Percentiles rank a stretch among this genome's conserved stretches.
These are phyloP conservation scores for Xylaria venustula DNA, from an alignment of 495 filamentous ascomycete species.

Conservation along the genomic window DNA sequence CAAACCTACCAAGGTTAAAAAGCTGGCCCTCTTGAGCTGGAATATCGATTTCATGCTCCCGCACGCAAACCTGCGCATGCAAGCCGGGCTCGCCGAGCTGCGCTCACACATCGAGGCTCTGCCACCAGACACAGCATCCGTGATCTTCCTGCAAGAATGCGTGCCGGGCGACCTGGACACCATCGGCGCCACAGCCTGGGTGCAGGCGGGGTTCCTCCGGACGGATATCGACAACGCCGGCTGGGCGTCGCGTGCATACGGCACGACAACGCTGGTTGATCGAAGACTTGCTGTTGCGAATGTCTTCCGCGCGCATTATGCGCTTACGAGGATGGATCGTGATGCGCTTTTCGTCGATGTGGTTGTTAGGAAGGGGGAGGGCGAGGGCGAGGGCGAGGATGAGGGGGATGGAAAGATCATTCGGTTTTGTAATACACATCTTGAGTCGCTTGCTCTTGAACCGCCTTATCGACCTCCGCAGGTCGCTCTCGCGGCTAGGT, in stretches of 20 bases:
- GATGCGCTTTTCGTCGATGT: constrained; percentile 56
- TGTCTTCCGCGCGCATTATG: constrained; percentile 49
- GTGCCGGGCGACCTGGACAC: constrained; percentile 36
- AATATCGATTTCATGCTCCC: constrained; percentile 53
- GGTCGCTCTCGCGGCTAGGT: constrained; percentile 34
- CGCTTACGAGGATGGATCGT: constrained; percentile 40
- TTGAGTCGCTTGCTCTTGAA: constrained; percentile 46
- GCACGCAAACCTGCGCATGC: constrained; percentile 39
- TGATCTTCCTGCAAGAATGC: constrained; percentile 57
- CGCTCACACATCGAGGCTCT: constrained; percentile 15
- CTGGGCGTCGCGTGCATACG: constrained; percentile 39
- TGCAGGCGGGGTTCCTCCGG: constrained; percentile 43
- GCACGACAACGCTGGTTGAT: constrained; percentile 54
- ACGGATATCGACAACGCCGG: constrained; percentile 40
- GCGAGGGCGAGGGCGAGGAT: constrained; percentile 14
- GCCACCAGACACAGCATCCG: constrained; percentile 17
- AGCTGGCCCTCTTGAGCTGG: constrained; percentile 36
- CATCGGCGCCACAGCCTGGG: constrained; percentile 41
- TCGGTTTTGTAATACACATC: constrained; percentile 53
- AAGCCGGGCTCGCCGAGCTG: constrained; percentile 42
- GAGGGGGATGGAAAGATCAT: constrained; percentile 22
- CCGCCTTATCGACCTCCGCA: constrained; percentile 47
- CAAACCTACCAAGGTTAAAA: no score
- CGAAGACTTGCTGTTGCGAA: constrained; percentile 33
- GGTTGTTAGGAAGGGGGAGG: background rate